phyloP scores from a whole-genome alignment of 2,329 filamentous ascomycete genomes.

The Penicillium rolfsii region DNA sequence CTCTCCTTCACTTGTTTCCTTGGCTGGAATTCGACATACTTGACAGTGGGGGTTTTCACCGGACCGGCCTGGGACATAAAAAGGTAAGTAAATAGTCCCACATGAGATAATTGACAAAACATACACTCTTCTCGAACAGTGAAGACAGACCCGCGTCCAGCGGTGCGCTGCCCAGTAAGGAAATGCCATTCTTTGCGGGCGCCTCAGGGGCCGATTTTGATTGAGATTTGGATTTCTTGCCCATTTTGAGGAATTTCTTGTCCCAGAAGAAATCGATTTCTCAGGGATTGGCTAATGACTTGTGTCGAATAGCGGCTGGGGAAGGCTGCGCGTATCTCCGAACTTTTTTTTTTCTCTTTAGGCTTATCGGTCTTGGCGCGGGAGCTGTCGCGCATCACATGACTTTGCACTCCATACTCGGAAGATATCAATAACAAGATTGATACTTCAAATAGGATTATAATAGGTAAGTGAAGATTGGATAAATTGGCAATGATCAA shows the following conservation, averaged over 20 bases:
- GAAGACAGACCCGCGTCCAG: conserved; percentile 71
- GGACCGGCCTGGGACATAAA: conserved; percentile 41
- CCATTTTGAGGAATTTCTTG: conserved; percentile 30
- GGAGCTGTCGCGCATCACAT: conserved; percentile 26
- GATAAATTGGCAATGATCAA: neutral
- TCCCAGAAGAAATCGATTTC: conserved; percentile 2
- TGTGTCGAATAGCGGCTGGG: conserved; percentile 16
- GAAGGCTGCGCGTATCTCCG: conserved; percentile 22
- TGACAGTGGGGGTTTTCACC: conserved; percentile 41
- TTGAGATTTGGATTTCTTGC: conserved; percentile 40
- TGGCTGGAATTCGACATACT: conserved; percentile 25
- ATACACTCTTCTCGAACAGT: conserved; percentile 73
- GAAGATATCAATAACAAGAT: neutral
- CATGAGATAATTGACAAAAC: conserved; percentile 37
- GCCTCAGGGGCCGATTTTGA: conserved; percentile 28
- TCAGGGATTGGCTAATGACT: conserved; percentile 10
- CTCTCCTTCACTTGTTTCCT: conserved; percentile 32
- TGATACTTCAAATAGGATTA: neutral
- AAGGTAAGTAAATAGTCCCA: conserved; percentile 13
- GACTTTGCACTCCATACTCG: conserved; percentile 8
- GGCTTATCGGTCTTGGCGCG: conserved; percentile 34
- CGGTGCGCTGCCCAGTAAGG: conserved; percentile 60
- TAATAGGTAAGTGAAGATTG: neutral
- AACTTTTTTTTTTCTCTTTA: conserved; percentile 35
- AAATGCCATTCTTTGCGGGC: conserved; percentile 27